Evolutionary conservation across 306 rosid species (phyloP).

Genomic region (Inga leiocalycina): DNA sequence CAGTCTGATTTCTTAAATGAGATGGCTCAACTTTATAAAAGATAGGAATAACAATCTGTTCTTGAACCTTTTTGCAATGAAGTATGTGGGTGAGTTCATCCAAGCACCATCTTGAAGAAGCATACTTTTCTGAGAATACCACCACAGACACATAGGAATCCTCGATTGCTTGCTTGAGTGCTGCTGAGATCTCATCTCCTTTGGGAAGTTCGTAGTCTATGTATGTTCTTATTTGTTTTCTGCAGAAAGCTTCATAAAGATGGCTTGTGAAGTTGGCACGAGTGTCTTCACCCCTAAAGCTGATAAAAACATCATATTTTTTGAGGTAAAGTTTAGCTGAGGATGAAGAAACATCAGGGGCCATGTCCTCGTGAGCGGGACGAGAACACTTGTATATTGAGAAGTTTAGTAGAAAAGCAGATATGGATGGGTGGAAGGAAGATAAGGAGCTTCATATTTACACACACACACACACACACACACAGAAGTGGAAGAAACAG

Average conservation of each 20-base stretch:
- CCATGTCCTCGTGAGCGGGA: not conserved
- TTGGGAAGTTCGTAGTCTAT: not conserved
- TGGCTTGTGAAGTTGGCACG: not conserved
- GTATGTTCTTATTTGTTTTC: not conserved
- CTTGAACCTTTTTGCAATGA: not conserved
- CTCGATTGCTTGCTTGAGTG: not conserved
- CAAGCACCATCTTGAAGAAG: constrained; percentile 7
- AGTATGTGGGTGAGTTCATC: constrained; percentile 11
- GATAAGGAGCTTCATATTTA: not conserved
- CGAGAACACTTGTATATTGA: not conserved
- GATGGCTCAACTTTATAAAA: not conserved
- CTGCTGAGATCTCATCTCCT: constrained; percentile 1
- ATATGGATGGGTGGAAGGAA: not conserved
- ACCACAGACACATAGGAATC: not conserved
- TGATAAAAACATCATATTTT: constrained; percentile 8
- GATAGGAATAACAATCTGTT: not conserved
- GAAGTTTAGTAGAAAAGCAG: not conserved
- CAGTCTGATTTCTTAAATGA: not conserved
- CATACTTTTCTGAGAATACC: not conserved
- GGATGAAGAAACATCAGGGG: not conserved
- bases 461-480: too few species aligned
- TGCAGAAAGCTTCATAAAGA: not conserved
- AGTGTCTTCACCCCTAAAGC: constrained; percentile 3
- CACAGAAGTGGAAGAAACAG: not conserved
- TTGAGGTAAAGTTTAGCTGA: not conserved